These are phyloP conservation scores for Fusarium algeriense DNA, from an alignment of 2,329 filamentous ascomycete species.

Conservation along the genomic window DNA sequence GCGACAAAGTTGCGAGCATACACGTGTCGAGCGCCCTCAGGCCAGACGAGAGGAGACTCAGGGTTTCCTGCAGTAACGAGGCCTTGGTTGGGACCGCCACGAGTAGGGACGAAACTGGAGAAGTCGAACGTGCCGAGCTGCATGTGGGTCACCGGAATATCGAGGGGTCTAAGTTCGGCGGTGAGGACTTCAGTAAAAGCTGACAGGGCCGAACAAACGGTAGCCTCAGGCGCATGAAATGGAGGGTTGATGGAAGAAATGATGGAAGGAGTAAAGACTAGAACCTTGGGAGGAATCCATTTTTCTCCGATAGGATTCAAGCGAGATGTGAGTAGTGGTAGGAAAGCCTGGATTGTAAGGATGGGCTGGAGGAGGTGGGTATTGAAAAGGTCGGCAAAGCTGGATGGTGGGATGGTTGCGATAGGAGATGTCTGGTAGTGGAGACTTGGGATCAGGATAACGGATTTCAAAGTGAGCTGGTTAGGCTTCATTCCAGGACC, in stretches of 20 bases:
- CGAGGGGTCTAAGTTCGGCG: conserved; percentile 80
- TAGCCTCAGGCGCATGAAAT: conserved; percentile 87
- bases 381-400: conserved; percentile 91
- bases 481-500: conserved; percentile 82
- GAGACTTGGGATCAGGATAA: conserved; percentile 85
- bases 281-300: conserved; percentile 71
- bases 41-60: conserved; percentile 70
- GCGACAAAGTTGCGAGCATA: conserved; percentile 73
- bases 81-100: conserved; percentile 51
- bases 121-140: conserved; percentile 94
- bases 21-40: conserved; percentile 68
- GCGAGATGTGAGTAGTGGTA: conserved; percentile 79
- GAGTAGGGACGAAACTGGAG: conserved; percentile 69
- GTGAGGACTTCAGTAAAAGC: conserved; percentile 86
- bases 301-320: conserved; percentile 66
- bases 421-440: conserved; percentile 87
- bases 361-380: conserved; percentile 92
- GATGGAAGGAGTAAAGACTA: conserved; percentile 84
- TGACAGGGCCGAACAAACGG: conserved; percentile 86
- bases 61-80: conserved; percentile 59
- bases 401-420: conserved; percentile 84
- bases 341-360: conserved; percentile 86
- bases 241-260: conserved; percentile 83
- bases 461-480: conserved; percentile 79
- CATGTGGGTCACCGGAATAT: conserved; percentile 85